These are phyloP conservation scores for Eucalyptus regnans DNA, from an alignment of 345 rosid genomes.

Conservation along the genomic window DNA sequence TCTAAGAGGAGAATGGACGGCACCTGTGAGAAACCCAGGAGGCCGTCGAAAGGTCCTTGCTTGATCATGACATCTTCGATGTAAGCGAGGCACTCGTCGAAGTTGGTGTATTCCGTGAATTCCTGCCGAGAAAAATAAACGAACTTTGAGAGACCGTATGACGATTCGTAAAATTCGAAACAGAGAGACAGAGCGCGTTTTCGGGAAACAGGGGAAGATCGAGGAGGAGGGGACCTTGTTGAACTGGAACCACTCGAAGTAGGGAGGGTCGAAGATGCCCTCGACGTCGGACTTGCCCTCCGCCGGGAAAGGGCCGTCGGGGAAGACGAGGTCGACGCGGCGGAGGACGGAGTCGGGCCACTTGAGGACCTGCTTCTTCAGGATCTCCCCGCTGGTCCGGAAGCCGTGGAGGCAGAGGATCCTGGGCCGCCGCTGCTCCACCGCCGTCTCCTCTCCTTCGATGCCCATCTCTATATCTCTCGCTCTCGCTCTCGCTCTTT, in stretches of 20 bases:
- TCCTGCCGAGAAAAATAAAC: conserved; percentile 23
- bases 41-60: conserved; percentile 82
- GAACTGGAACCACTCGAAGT: conserved; percentile 92
- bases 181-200: background rate
- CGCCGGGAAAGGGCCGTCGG: conserved; percentile 56
- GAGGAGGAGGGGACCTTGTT: conserved; percentile 33
- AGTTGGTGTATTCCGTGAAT: conserved; percentile 52
- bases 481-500: background rate
- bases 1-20: background rate
- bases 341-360: conserved; percentile 63
- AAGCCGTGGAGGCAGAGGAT: conserved; percentile 80
- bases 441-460: background rate
- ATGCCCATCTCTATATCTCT: background rate
- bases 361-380: conserved; percentile 54
- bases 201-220: background rate
- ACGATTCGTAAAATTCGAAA: background rate
- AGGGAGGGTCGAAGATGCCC: conserved; percentile 88
- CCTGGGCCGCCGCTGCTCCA: conserved; percentile 48
- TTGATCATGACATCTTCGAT: conserved; percentile 54
- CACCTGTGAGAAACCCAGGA: conserved; percentile 86
- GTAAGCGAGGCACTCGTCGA: conserved; percentile 56
- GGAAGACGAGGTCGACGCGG: conserved; percentile 57
- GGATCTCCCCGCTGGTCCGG: conserved; percentile 69
- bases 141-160: background rate
- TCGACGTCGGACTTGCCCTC: conserved; percentile 79